phyloP scores from a whole-genome alignment of 129 eudicot genomes.

The Sambucus nigra region DNA sequence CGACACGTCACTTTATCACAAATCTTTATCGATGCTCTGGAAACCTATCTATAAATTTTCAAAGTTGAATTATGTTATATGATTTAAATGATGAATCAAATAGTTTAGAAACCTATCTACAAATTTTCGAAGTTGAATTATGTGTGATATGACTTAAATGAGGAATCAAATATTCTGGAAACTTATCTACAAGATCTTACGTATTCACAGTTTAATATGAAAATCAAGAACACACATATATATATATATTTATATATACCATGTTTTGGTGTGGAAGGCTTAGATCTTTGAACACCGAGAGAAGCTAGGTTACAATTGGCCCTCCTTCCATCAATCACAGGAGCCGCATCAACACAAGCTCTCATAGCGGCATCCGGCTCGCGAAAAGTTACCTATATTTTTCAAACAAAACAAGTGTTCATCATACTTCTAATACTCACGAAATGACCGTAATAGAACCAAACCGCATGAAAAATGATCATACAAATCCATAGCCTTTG shows the following conservation, averaged over 20 bases:
- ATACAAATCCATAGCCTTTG: slow-evolving; percentile 96
- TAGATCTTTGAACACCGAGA: slow-evolving; percentile 93
- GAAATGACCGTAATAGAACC: background rate
- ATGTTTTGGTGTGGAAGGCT: slow-evolving; percentile 83
- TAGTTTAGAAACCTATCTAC: no score
- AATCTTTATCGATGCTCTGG: no score
- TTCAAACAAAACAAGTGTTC: background rate
- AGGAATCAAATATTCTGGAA: no score
- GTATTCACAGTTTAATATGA: no score
- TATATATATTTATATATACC: slow-evolving; percentile 25
- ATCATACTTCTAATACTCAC: background rate
- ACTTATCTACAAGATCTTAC: no score
- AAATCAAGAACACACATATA: background rate
- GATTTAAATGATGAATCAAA: no score
- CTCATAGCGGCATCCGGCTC: slow-evolving; percentile 94
- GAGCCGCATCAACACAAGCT: slow-evolving; percentile 85
- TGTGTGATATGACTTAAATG: no score
- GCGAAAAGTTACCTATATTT: slow-evolving; percentile 71
- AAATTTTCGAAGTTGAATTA: no score
- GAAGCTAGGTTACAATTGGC: slow-evolving; percentile 97
- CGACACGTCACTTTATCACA: no score
- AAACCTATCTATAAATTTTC: no score
- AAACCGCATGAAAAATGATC: background rate
- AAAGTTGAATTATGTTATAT: no score
- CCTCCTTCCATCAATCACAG: slow-evolving; percentile 91